phyloP scores from a whole-genome alignment of 78 protist species.

The Abeoforma whisleri region DNA sequence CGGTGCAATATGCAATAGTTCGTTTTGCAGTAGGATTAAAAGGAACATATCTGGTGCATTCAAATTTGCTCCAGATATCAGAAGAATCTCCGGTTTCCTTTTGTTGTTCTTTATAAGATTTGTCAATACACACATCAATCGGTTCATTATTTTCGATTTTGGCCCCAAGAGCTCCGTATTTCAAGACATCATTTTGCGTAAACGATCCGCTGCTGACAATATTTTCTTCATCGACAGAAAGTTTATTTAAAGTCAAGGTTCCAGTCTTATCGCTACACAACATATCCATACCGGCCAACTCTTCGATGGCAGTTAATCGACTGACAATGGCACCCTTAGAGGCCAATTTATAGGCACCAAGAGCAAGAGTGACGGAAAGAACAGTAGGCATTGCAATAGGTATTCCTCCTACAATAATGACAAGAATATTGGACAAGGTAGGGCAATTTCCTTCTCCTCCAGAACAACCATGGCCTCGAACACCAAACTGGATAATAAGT shows the following conservation, averaged over 20 bases:
- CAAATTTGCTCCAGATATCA: background rate
- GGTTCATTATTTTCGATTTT: slow-evolving; percentile 57
- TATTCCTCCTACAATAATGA: slow-evolving; percentile 55
- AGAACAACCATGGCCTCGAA: slow-evolving; percentile 13
- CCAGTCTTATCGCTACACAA: slow-evolving; percentile 88
- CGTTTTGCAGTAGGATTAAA: slow-evolving; percentile 68
- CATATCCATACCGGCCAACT: slow-evolving; percentile 47
- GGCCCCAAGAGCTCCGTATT: slow-evolving; percentile 40
- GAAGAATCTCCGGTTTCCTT: background rate
- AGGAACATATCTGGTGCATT: slow-evolving; percentile 43
- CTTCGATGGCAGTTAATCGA: slow-evolving; percentile 64
- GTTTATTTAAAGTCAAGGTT: slow-evolving; percentile 83
- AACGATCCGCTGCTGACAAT: slow-evolving; percentile 5
- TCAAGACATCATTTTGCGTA: slow-evolving; percentile 45
- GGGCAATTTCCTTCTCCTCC: slow-evolving; percentile 44
- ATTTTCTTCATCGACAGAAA: slow-evolving; percentile 62
- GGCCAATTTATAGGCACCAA: slow-evolving; percentile 70
- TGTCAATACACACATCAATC: slow-evolving; percentile 54
- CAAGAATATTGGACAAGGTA: slow-evolving; percentile 51
- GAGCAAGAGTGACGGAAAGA: slow-evolving; percentile 68
- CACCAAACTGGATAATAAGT: slow-evolving; percentile 48
- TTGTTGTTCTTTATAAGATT: slow-evolving; percentile 15
- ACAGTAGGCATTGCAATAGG: slow-evolving; percentile 80
- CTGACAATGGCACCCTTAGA: slow-evolving; percentile 63
- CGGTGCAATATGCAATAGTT: slow-evolving; percentile 17